phyloP scores from a whole-genome alignment of 1,284 basidiomycete species.

The Sanghuangporus baumii region DNA sequence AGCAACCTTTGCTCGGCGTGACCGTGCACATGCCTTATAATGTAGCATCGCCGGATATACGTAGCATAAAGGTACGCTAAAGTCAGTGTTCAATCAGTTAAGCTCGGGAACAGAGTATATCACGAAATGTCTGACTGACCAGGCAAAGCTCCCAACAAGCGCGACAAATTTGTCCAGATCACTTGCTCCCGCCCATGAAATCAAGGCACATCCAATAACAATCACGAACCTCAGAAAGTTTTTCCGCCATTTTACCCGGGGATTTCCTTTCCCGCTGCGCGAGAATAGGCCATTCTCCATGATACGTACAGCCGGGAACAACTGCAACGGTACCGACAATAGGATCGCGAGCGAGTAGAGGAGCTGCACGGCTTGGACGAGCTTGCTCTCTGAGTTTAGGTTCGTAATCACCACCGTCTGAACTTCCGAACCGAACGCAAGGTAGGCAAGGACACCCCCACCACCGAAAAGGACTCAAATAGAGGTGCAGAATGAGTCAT shows the following conservation, averaged over 20 bases:
- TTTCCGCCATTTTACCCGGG: conserved; percentile 84
- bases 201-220: conserved; percentile 69
- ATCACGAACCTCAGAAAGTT: conserved; percentile 81
- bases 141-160: conserved; percentile 91
- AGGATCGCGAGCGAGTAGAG: conserved; percentile 92
- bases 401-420: conserved; percentile 96
- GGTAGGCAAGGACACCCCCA: conserved; percentile 85
- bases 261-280: conserved; percentile 75
- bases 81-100: conserved; percentile 4
- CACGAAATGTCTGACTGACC: conserved; percentile 48
- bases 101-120: background rate
- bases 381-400: conserved; percentile 77
- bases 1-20: conserved; percentile 58
- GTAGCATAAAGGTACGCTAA: conserved; percentile 88
- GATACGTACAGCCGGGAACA: conserved; percentile 96
- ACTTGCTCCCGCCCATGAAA: conserved; percentile 82
- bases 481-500: conserved; percentile 2
- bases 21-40: conserved; percentile 81
- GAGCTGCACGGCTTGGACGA: conserved; percentile 89
- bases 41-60: conserved; percentile 94
- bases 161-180: conserved; percentile 98
- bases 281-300: conserved; percentile 96
- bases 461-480: conserved; percentile 78
- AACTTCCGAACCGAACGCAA: conserved; percentile 83
- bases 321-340: conserved; percentile 89